These are phyloP conservation scores for Crucibulum laeve DNA, from an alignment of 768 basidiomycete species.

Conservation along the genomic window DNA sequence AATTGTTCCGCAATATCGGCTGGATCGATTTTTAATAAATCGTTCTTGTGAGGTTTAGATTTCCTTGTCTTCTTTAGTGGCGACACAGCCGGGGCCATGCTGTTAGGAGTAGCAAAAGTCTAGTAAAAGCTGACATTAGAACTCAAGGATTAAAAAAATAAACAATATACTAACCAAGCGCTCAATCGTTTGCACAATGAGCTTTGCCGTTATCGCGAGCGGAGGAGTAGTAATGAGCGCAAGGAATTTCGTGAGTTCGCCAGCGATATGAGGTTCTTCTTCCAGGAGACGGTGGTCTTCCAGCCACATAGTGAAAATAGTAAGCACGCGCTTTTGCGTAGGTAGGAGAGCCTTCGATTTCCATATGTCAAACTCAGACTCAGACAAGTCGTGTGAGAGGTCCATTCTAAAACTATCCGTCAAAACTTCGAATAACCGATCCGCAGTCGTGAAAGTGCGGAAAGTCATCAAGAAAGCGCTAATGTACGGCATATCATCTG, in stretches of 20 bases:
- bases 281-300: conserved; percentile 56
- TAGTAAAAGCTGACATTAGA: conserved; percentile 15
- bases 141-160: conserved; percentile 2
- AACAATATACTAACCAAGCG: conserved; percentile 40
- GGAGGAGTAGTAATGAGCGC: conserved; percentile 33
- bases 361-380: conserved; percentile 61
- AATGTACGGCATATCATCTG: conserved; percentile 34
- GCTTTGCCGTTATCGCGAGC: conserved; percentile 39
- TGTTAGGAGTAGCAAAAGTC: conserved; percentile 35
- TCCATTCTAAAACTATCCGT: conserved; percentile 57
- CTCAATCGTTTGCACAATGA: conserved; percentile 48
- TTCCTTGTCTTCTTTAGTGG: conserved; percentile 39
- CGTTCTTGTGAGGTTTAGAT: conserved; percentile 49
- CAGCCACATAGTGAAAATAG: conserved; percentile 57
- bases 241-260: conserved; percentile 53
- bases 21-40: conserved; percentile 63
- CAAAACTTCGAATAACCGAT: conserved; percentile 65
- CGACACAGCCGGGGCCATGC: conserved; percentile 17
- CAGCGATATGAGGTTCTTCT: conserved; percentile 61
- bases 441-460: conserved; percentile 71
- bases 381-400: conserved; percentile 42
- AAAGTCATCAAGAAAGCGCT: conserved; percentile 81
- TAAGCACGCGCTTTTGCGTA: conserved; percentile 58
- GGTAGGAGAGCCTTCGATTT: conserved; percentile 54
- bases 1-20: conserved; percentile 76